These are phyloP conservation scores for Nissolia schottii DNA, from an alignment of 306 rosid species.

Conservation along the genomic window DNA sequence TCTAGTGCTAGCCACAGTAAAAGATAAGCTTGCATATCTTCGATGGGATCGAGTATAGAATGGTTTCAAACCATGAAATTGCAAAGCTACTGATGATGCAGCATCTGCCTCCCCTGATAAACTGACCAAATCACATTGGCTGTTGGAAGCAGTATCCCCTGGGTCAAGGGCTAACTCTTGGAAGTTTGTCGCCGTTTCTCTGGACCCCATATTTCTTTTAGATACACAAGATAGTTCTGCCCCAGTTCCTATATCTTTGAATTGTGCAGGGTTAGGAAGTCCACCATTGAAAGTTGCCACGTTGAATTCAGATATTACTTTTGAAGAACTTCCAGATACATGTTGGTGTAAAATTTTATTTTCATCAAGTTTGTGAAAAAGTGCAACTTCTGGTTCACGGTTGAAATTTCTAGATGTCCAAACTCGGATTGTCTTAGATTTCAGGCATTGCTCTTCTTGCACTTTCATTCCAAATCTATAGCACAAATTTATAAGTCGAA, in stretches of 20 bases:
- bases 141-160: slow-evolving; percentile 28
- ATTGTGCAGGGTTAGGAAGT: slow-evolving; percentile 24
- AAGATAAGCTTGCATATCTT: slow-evolving; percentile 45
- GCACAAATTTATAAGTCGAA: slow-evolving; percentile 57
- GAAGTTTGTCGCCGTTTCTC: slow-evolving; percentile 14
- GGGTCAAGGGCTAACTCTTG: slow-evolving; percentile 33
- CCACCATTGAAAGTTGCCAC: slow-evolving; percentile 26
- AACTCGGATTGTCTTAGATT: slow-evolving; percentile 55
- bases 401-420: slow-evolving; percentile 68
- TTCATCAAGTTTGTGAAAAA: slow-evolving; percentile 36
- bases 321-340: slow-evolving; percentile 32
- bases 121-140: slow-evolving; percentile 27
- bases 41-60: slow-evolving; percentile 35
- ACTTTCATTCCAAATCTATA: slow-evolving; percentile 69
- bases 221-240: slow-evolving; percentile 33
- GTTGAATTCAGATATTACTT: slow-evolving; percentile 25
- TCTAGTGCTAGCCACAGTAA: slow-evolving; percentile 44
- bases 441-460: slow-evolving; percentile 64
- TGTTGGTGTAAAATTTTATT: slow-evolving; percentile 26
- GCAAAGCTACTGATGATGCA: slow-evolving; percentile 26
- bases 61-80: slow-evolving; percentile 35
- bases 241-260: slow-evolving; percentile 29
- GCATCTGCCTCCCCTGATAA: slow-evolving; percentile 33
- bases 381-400: slow-evolving; percentile 39
- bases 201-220: slow-evolving; percentile 32